Base-by-base conservation (phyloP, 352 stramenopile genomes). In the Pythium guiyangense region DNA sequence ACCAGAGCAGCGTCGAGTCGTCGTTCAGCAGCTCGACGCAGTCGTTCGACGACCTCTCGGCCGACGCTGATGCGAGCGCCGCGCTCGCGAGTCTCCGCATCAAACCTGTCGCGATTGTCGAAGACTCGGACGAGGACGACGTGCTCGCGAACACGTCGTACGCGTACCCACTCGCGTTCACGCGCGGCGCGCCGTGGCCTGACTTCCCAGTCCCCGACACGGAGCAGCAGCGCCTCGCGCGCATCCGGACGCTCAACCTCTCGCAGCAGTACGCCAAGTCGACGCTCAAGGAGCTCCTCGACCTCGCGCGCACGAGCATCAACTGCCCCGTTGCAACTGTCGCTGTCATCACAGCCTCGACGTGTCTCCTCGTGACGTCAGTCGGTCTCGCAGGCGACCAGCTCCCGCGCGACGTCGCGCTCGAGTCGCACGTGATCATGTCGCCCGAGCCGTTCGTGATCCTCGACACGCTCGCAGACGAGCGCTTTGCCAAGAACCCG, bases 371-470 rank as follows among this genome's bases (percentile, higher is more conserved):
- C 17, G 78, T 90, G 40, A 88, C 84, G 10, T 83, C 82, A 10
- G 74, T 89, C 22, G 82, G 84, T 3, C 79, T 94, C 25, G 69
- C 78, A 0, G 84, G 79, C 31, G 82, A 94, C 56, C 84, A 92
- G 59, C 58, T 94, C 27, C 82, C 84, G 42, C 82, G 84, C 12
- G 82, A 92, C 57, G 64, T 94, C 45, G 77, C 78, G 29, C 65
- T 92, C 42, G 82, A 94, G 52, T 69, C 72, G 10, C 82, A 94
- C 59, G 71, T 76, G 17, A 75, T 94, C 63, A 91, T 94, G 82
- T 87, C 77, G 10, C 55, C 37, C n/a, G 70, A 86, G 25, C 82
- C 82, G 17, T 75, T 89, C 0, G 72, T 92, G 49, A 63, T 94
- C 34, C 69, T 92, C n/a, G 82, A 92, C 63, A 78, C 70, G 22